Conservation (phyloP, 1,139 yeast genomes). For the Yamadazyma triangularis region DNA sequence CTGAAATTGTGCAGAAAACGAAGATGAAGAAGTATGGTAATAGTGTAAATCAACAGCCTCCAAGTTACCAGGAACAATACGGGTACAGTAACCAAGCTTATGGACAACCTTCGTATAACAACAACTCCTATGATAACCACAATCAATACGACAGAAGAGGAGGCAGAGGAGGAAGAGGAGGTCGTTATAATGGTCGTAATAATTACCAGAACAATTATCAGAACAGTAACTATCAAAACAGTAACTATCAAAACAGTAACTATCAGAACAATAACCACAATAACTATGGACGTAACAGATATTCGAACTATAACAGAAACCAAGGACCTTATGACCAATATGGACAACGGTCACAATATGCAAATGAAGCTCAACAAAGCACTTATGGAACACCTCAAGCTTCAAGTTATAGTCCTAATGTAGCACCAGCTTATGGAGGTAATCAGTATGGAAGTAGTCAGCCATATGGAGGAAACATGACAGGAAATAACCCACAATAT, state of each 20-base stretch:
- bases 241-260: too few species aligned
- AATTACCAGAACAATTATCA: too few species aligned
- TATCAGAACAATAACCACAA: conserved; percentile 5
- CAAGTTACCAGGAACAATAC: conserved; percentile 2
- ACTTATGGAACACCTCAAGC: neutral
- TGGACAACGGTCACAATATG: too few species aligned
- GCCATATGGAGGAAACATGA: neutral
- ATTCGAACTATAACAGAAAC: conserved; percentile 2
- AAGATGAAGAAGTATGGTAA: conserved; percentile 24
- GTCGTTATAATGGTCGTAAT: conserved; percentile 8
- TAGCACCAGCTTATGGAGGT: too few species aligned
- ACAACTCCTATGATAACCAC: neutral
- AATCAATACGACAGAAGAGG: conserved; percentile 3
- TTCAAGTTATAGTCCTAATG: neutral
- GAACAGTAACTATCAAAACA: too few species aligned
- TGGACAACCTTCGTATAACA: neutral
- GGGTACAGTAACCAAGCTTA: conserved; percentile 1
- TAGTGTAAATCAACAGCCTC: conserved; percentile 17
- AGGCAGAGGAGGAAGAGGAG: conserved; percentile 4
- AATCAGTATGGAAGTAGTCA: neutral
- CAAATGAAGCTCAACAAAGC: too few species aligned
- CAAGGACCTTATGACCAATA: conserved; percentile 5
- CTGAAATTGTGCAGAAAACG: conserved; percentile 38
- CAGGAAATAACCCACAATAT: neutral
- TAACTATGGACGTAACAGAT: conserved; percentile 3